Evolutionary conservation across 768 basidiomycete species (phyloP).

Genomic region (Trametes cinnabarina): DNA sequence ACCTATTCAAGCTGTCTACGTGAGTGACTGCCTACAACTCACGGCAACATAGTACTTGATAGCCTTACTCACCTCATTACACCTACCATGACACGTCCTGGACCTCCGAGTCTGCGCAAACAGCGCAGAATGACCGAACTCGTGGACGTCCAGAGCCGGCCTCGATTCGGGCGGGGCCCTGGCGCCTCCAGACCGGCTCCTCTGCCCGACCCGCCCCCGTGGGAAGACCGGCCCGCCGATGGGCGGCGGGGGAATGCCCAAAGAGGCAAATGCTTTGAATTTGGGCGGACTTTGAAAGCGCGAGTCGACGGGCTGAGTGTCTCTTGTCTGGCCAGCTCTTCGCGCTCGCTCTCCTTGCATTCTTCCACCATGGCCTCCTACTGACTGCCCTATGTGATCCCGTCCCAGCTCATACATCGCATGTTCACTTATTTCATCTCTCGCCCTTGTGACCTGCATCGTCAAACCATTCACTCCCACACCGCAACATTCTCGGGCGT

Average conservation of each 20-base stretch:
- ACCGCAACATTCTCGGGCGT: constrained; percentile 3
- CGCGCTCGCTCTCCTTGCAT: constrained; percentile 5
- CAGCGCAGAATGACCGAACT: no score
- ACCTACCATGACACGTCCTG: no score
- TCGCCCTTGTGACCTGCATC: not conserved
- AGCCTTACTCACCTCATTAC: no score
- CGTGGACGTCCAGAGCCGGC: no score
- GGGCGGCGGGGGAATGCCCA: constrained; percentile 1
- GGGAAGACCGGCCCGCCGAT: not conserved
- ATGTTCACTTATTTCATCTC: constrained; percentile 7
- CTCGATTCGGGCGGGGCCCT: no score
- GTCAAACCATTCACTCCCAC: not conserved
- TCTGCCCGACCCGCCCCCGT: not conserved
- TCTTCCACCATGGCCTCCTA: constrained; percentile 19
- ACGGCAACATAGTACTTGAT: no score
- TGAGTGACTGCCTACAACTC: no score
- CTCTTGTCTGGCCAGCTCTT: constrained; percentile 8
- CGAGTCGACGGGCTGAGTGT: constrained; percentile 1
- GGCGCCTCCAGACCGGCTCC: not conserved
- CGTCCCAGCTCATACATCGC: not conserved
- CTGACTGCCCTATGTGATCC: constrained; percentile 16
- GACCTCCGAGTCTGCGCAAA: no score
- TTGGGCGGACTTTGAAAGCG: constrained; percentile 21
- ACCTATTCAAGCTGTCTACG: no score
- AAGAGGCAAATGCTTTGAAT: constrained; percentile 14